A percentile compares a stretch with the other conserved stretches of the same genome.
phyloP scores from a whole-genome alignment of 176 grass and related monocot genomes.

The Zea mays region Zm-B73-REFERENCE-NAM-5.0 NC_050096.1:49427001-49427500 shows the following conservation, averaged over 20 bases:
- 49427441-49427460: slow-evolving; percentile 38
- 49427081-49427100: slow-evolving; percentile 29
- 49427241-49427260: slow-evolving; percentile 85
- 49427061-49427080: slow-evolving; percentile 48
- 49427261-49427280: slow-evolving; percentile 67
- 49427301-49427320: slow-evolving; percentile 55
- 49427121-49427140: slow-evolving; percentile 41
- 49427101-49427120: slow-evolving; percentile 33
- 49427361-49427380: slow-evolving; percentile 26
- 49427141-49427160: slow-evolving; percentile 18
- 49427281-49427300: slow-evolving; percentile 74
- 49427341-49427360: background rate
- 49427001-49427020: slow-evolving; percentile 36
- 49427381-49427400: slow-evolving; percentile 44
- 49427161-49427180: slow-evolving; percentile 42
- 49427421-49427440: slow-evolving; percentile 19
- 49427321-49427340: slow-evolving; percentile 32
- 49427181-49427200: slow-evolving; percentile 72
- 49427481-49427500: slow-evolving; percentile 6
- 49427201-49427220: slow-evolving; percentile 77
- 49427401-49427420: slow-evolving; percentile 38
- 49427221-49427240: slow-evolving; percentile 82
- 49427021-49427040: slow-evolving; percentile 40
- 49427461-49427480: slow-evolving; percentile 30
- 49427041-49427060: slow-evolving; percentile 39